Conservation (phyloP, 192 early-diverging fungal species). For the Mortierella hygrophila region DNA sequence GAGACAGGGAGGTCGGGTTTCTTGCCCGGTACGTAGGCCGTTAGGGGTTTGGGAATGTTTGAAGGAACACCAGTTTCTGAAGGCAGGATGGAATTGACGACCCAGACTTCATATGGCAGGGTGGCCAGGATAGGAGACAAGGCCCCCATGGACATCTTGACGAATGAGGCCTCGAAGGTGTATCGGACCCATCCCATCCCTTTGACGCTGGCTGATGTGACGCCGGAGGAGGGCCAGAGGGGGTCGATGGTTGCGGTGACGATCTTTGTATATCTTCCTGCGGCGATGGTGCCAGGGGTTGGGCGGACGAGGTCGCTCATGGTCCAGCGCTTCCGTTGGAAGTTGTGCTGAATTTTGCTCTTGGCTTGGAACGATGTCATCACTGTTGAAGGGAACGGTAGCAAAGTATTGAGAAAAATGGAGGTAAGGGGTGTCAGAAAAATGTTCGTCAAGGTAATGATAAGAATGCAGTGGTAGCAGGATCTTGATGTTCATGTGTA, state of each 20-base stretch:
- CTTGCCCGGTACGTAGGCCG: neutral
- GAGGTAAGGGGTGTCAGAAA: neutral
- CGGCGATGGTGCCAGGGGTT: neutral
- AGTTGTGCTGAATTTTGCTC: neutral
- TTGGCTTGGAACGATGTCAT: neutral
- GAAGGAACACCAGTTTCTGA: neutral
- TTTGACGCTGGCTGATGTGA: neutral
- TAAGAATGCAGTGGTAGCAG: neutral
- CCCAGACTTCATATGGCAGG: slow-evolving; percentile 1
- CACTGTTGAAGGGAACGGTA: neutral
- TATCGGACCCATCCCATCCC: slow-evolving; percentile 16
- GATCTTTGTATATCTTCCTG: slow-evolving; percentile 2
- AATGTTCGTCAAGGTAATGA: neutral
- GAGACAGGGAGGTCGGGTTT: neutral
- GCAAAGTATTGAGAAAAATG: no score
- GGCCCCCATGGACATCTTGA: neutral
- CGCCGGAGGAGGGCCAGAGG: slow-evolving; percentile 12
- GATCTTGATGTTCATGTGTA: neutral
- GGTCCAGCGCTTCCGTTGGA: slow-evolving; percentile 15
- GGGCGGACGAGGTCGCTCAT: neutral
- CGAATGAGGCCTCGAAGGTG: neutral
- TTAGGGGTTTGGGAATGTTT: neutral
- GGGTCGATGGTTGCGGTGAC: slow-evolving; percentile 7
- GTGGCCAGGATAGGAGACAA: neutral
- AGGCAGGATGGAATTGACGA: slow-evolving; percentile 14